Percentiles rank a stretch among this genome's conserved stretches.
These are phyloP conservation scores for Cyanophora paradoxa DNA, from an alignment of 78 protist genomes.

Conservation along the genomic window DNA sequence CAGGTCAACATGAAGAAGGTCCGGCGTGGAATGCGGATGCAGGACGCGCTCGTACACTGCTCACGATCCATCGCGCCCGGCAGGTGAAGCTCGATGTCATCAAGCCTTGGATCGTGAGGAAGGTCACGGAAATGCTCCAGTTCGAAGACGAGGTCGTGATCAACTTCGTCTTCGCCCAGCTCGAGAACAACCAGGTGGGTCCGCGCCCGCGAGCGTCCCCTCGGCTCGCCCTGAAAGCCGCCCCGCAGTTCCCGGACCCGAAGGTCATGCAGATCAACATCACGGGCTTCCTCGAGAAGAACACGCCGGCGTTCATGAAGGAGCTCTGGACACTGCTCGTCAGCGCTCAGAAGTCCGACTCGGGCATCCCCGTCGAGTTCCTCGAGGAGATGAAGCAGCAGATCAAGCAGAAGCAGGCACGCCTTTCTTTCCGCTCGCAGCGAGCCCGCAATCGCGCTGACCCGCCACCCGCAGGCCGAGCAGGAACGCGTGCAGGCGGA, in stretches of 20 bases:
- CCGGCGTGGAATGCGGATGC: no score
- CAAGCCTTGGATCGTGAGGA: conserved; percentile 35
- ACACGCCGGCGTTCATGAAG: conserved; percentile 56
- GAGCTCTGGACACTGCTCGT: conserved; percentile 61
- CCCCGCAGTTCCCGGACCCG: conserved; percentile 38
- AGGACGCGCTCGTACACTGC: no score
- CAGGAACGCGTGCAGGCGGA: no score
- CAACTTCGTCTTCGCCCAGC: background rate
- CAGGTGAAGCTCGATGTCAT: conserved; percentile 30
- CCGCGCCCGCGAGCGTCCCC: background rate
- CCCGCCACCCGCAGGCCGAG: no score
- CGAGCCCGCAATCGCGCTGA: no score
- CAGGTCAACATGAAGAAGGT: conserved; percentile 42
- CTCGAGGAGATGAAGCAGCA: conserved; percentile 41
- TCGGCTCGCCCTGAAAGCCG: no score
- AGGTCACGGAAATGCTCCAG: conserved; percentile 19
- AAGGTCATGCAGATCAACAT: conserved; percentile 58
- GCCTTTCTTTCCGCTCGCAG: background rate
- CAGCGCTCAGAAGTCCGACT: conserved; percentile 14
- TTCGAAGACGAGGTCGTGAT: conserved; percentile 50
- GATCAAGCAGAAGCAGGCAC: background rate
- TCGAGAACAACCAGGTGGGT: background rate
- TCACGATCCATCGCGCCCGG: no score
- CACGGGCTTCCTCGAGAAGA: conserved; percentile 63
- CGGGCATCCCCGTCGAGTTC: conserved; percentile 59